Evolutionary conservation across 345 rosid species (phyloP).

Genomic region (Eutrema japonicum): DNA sequence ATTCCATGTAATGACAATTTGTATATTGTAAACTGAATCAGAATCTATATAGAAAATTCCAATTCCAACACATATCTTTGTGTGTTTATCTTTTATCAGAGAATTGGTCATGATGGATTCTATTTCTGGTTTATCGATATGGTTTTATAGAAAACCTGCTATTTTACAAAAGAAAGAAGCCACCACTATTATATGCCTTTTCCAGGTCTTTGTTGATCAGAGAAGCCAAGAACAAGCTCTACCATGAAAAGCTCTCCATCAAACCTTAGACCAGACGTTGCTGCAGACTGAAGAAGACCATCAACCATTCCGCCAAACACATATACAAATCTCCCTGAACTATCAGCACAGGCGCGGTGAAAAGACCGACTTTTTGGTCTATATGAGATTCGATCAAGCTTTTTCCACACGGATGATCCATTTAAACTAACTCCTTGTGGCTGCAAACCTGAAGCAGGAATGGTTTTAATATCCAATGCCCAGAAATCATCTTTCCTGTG

Average conservation of each 20-base stretch:
- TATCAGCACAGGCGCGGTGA: slow-evolving; percentile 79
- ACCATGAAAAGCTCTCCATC: slow-evolving; percentile 80
- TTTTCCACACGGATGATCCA: slow-evolving; percentile 59
- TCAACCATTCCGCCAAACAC: slow-evolving; percentile 94
- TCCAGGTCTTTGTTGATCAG: slow-evolving; percentile 33
- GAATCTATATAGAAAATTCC: slow-evolving; percentile 23
- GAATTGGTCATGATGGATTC: neutral
- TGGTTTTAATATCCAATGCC: slow-evolving; percentile 66
- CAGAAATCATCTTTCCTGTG: slow-evolving; percentile 87
- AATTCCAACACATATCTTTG: neutral
- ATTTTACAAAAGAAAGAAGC: slow-evolving; percentile 11
- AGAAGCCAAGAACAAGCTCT: slow-evolving; percentile 58
- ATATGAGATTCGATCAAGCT: slow-evolving; percentile 58
- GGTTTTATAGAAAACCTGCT: slow-evolving; percentile 21
- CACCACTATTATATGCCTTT: slow-evolving; percentile 21
- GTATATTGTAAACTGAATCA: slow-evolving; percentile 40
- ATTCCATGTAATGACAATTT: slow-evolving; percentile 23
- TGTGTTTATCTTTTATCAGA: slow-evolving; percentile 10
- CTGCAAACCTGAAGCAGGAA: slow-evolving; percentile 48
- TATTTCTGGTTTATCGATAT: slow-evolving; percentile 25
- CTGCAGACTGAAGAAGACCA: slow-evolving; percentile 61
- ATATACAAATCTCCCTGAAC: slow-evolving; percentile 65
- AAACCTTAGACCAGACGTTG: slow-evolving; percentile 61
- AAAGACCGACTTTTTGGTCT: slow-evolving; percentile 71
- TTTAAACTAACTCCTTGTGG: slow-evolving; percentile 45